A percentile compares a stretch with the other conserved stretches of the same genome.
These are phyloP conservation scores for Ogataea wickerhamii DNA, from an alignment of 805 yeast species.

Conservation along the genomic window DNA sequence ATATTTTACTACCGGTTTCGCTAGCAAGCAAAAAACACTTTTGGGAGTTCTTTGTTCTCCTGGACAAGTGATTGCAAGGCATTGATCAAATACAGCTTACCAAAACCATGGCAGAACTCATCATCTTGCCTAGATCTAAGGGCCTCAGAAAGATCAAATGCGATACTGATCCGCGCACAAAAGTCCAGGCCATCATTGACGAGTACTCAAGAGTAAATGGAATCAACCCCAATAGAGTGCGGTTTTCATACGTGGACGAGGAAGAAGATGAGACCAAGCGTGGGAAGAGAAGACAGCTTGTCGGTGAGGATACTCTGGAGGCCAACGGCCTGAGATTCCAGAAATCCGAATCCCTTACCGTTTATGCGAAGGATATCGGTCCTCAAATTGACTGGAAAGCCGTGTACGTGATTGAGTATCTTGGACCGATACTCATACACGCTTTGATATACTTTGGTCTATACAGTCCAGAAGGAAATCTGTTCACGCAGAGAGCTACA, in stretches of 20 bases:
- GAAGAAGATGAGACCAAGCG: slow-evolving; percentile 29
- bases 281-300: slow-evolving; percentile 42
- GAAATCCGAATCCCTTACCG: slow-evolving; percentile 34
- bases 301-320: slow-evolving; percentile 40
- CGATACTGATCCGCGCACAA: slow-evolving; percentile 35
- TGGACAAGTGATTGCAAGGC: too few species aligned
- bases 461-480: slow-evolving; percentile 39
- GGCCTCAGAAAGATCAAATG: slow-evolving; percentile 46
- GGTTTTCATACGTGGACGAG: slow-evolving; percentile 43
- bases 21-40: too few species aligned
- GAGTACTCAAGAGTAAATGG: slow-evolving; percentile 38
- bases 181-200: slow-evolving; percentile 36
- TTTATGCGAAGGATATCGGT: slow-evolving; percentile 84
- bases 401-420: slow-evolving; percentile 83
- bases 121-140: slow-evolving; percentile 60
- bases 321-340: slow-evolving; percentile 40
- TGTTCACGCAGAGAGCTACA: slow-evolving; percentile 51
- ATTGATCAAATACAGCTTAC: too few species aligned
- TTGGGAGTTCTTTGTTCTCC: too few species aligned
- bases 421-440: slow-evolving; percentile 86
- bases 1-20: too few species aligned
- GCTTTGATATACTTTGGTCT: slow-evolving; percentile 53
- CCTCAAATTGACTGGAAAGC: slow-evolving; percentile 90
- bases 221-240: slow-evolving; percentile 47
- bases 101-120: slow-evolving; percentile 41